Base-by-base conservation (phyloP, 1,139 yeast genomes). In the Meyerozyma smithsonii region DNA sequence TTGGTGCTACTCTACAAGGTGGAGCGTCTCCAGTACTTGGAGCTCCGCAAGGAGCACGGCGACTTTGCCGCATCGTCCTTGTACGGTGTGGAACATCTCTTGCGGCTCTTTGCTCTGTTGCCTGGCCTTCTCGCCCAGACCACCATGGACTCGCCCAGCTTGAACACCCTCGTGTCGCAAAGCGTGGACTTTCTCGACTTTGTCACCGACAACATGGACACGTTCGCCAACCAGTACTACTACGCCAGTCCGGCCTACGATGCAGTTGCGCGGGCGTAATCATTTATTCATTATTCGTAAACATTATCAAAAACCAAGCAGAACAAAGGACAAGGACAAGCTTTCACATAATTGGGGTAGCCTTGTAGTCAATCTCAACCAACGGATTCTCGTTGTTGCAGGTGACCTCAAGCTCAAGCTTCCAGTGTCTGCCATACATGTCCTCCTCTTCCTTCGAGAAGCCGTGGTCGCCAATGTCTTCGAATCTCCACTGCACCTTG, bases 41-140 rank as follows among this genome's bases (percentile, higher is more conserved):
- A 83, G 39, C 56, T 84, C 30, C 47, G 62, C 30, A 65, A 59
- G 48, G 54, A 55, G 10, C 49, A 57, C 14, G 49, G 46, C 5
- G 38, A 60, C 61, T 11, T 55, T 61, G 11, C 56, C 64, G 40
- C 58, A 66, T 11, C 54, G 55, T 43, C 61, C 74, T 39, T 83
- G 0, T 92, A 90, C 56, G 96, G 97, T 0, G 72, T 77, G 8
- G 89, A 84, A 52, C 96, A 88, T 59, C 64, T 90, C 28, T 63
- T 89, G 42, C 66, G 97, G 44, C 62, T 89, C 41, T 66, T 86
- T 46, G 83, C 88, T 8, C 71, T 88, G 1, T 64, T 92, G 37
- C 97, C 97, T 0, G 94, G 88, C 3, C 65, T 89, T 17, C 72
- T 90, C 36, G 75, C 88, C 1, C 83, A 82, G 47, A 80, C 96